Base-by-base conservation (phyloP, 495 filamentous ascomycete species). In the Articulospora tetracladia region DNA sequence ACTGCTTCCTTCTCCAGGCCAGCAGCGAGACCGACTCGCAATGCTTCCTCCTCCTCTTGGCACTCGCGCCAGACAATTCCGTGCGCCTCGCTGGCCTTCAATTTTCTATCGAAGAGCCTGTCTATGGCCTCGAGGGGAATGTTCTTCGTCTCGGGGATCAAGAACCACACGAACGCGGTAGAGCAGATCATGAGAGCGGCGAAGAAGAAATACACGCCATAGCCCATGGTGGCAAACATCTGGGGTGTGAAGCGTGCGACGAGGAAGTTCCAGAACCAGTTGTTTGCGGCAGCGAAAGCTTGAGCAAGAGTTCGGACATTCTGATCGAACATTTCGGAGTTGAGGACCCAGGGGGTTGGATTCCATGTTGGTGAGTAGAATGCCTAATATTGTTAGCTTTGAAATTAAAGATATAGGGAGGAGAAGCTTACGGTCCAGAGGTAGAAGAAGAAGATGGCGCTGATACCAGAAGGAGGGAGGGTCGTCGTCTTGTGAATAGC, bases 161-260 rank as follows among this genome's bases (percentile, higher is more conserved):
- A 68, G 65, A 81, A 79, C 55, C 68, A 81, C 27, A 89, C 82
- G 66, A 89, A 92, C 65, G 84, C 53, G 47, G 87, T 80, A 23
- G 85, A 87, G 13, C 81, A 61, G n/a, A 88, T 76, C 84, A 90
- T 89, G 60, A 90, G 73, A 1, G 81, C 80, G 1, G 86, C 86
- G 63, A 92, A 92, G 77, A 91, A 89, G 72, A 90, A 89, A 73
- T 89, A 92, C 4, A 90, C 88, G 24, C 86, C 88, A 66, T 88
- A 88, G 30, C 76, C 77, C 80, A 90, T 87, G 48, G 73, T 74
- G 30, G 79, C 69, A 71, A 92, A 90, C 85, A 91, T 90, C 66
- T 91, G 86, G 25, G 84, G 85, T 2, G 87, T 90, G 72, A 89
- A 90, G 28, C 87, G 80, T 4, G 79, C 81, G 62, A 91, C 77